phyloP scores from a whole-genome alignment of 2,329 filamentous ascomycete genomes.

The Epicoccum sorghinum region DNA sequence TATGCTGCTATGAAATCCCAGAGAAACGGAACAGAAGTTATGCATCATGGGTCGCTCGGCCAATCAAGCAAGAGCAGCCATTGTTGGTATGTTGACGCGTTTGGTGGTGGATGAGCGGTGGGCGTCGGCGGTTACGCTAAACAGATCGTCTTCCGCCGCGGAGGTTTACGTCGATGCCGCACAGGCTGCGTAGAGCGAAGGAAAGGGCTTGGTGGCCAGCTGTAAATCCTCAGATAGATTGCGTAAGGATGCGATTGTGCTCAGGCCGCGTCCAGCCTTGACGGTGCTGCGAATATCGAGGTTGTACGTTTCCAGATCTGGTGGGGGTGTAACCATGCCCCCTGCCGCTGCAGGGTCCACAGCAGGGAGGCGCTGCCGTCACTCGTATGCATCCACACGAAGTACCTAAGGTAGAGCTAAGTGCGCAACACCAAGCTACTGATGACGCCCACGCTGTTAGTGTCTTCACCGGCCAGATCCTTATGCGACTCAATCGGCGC shows the following conservation, averaged over 20 bases:
- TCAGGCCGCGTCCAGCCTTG: slow-evolving; percentile 3
- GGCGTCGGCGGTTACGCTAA: slow-evolving; percentile 23
- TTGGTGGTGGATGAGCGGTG: slow-evolving; percentile 26
- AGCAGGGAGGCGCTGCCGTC: neutral
- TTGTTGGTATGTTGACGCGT: slow-evolving; percentile 24
- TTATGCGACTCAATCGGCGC: too few relatives aligned
- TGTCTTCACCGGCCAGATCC: too few relatives aligned
- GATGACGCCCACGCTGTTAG: too few relatives aligned
- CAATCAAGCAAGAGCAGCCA: slow-evolving; percentile 22
- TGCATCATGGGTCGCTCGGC: slow-evolving; percentile 39
- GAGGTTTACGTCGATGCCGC: slow-evolving; percentile 15
- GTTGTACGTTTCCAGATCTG: slow-evolving; percentile 4
- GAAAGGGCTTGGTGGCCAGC: neutral
- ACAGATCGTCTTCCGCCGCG: slow-evolving; percentile 18
- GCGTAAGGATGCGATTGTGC: slow-evolving; percentile 12
- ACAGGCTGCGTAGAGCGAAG: slow-evolving; percentile 4
- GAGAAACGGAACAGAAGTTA: slow-evolving; percentile 22
- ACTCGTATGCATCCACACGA: too few relatives aligned
- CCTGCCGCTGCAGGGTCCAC: slow-evolving; percentile 18
- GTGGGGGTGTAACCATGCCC: slow-evolving; percentile 2
- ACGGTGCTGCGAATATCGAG: slow-evolving; percentile 1
- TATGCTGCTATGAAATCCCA: slow-evolving; percentile 21
- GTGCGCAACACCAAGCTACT: too few relatives aligned
- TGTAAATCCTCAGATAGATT: neutral
- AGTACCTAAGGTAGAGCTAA: too few relatives aligned